A percentile compares a stretch with the other conserved stretches of the same genome.
These are phyloP conservation scores for Leishmania major DNA, from an alignment of 208 protist species.

Conservation along the genomic window DNA sequence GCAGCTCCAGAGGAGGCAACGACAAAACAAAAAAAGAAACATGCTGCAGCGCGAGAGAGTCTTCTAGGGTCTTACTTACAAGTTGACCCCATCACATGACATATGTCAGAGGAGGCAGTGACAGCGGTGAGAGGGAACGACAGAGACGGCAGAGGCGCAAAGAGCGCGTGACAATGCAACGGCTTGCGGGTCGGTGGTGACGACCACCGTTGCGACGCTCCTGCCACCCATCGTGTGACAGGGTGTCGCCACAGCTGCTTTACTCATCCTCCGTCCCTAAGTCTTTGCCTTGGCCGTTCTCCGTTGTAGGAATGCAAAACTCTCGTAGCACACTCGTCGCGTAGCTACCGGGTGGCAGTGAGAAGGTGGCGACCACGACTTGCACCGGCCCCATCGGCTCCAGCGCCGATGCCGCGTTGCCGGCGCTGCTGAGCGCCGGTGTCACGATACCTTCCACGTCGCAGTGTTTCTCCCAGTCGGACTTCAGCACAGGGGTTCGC, in stretches of 20 bases:
- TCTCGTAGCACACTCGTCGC: slow-evolving; percentile 87
- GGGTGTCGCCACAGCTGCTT: background rate
- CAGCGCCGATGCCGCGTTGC: slow-evolving; percentile 1
- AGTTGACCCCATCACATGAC: background rate
- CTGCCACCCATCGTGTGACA: background rate
- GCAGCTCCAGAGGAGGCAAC: background rate
- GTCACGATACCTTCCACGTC: slow-evolving; percentile 6
- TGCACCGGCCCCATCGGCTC: slow-evolving; percentile 29
- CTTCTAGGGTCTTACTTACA: background rate
- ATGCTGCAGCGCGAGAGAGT: background rate
- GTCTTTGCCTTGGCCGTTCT: slow-evolving; percentile 38
- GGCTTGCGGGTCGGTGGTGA: background rate
- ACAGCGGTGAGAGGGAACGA: background rate
- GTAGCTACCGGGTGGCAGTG: slow-evolving; percentile 84
- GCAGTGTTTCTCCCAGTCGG: slow-evolving; percentile 57
- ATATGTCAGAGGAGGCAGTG: background rate
- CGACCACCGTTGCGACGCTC: background rate
- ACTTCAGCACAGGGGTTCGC: slow-evolving; percentile 57
- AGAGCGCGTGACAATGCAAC: background rate
- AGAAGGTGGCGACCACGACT: slow-evolving; percentile 68
- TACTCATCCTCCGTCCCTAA: slow-evolving; percentile 8
- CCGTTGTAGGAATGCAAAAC: slow-evolving; percentile 54
- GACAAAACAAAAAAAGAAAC: background rate
- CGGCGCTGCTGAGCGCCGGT: background rate
- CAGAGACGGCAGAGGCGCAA: background rate